Percentiles rank a stretch among this genome's conserved stretches.
phyloP scores from a whole-genome alignment of 2,329 filamentous ascomycete genomes.

The Talaromyces sp. region DNA sequence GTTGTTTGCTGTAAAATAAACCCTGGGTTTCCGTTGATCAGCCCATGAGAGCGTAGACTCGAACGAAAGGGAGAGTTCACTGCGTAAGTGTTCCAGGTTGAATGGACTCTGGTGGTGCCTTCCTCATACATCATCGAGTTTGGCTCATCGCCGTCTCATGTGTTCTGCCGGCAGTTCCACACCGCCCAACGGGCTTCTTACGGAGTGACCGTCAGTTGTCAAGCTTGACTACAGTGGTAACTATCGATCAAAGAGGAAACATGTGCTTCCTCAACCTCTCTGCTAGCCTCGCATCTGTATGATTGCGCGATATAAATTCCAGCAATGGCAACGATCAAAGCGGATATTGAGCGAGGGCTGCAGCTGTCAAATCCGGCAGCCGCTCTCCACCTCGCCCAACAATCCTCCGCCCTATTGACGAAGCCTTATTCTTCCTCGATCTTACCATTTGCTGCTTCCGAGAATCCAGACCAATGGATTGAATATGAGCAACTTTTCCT shows the following conservation, averaged over 20 bases:
- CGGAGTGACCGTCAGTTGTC: not conserved
- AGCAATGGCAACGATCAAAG: slow-evolving; percentile 2
- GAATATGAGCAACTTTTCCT: slow-evolving; percentile 82
- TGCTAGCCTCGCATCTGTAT: not conserved
- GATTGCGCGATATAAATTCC: not conserved
- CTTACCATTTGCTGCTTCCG: slow-evolving; percentile 50
- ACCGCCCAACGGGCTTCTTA: not conserved
- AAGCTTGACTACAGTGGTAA: not conserved
- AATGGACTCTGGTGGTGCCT: not conserved
- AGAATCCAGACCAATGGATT: slow-evolving; percentile 76
- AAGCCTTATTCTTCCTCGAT: slow-evolving; percentile 23
- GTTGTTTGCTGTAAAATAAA: not conserved
- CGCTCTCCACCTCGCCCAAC: slow-evolving; percentile 40
- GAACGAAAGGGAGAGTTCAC: not conserved
- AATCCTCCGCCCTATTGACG: slow-evolving; percentile 39
- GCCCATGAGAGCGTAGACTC: not conserved
- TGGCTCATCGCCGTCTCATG: not conserved
- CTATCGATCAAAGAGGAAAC: slow-evolving; percentile 8
- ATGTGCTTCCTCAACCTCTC: slow-evolving; percentile 1
- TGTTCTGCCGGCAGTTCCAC: slow-evolving; percentile 1
- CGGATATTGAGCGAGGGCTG: slow-evolving; percentile 5
- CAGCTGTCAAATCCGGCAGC: slow-evolving; percentile 41
- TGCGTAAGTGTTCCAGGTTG: not conserved
- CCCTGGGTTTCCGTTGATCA: not conserved
- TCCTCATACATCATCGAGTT: not conserved